Evolutionary conservation across 2,329 filamentous ascomycete genomes (phyloP).

Genomic region (Cryphonectria nitschkei): DNA sequence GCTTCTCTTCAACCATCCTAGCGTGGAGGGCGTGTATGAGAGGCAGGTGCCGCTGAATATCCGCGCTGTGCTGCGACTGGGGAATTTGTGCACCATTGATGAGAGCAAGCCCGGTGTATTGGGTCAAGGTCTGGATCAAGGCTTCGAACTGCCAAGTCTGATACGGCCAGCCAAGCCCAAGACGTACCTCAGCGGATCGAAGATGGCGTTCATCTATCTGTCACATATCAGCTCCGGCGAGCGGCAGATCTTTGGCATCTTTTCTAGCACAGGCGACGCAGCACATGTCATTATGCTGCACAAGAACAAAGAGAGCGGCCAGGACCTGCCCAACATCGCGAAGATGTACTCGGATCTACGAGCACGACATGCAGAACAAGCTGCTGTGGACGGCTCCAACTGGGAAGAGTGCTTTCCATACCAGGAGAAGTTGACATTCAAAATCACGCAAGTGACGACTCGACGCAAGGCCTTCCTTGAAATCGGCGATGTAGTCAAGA

Average conservation of each 20-base stretch:
- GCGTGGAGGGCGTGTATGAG: slow-evolving; percentile 97
- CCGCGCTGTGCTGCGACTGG: slow-evolving; percentile 84
- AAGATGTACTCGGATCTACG: slow-evolving; percentile 85
- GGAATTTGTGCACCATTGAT: slow-evolving; percentile 91
- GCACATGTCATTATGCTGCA: slow-evolving; percentile 90
- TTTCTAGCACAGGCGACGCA: slow-evolving; percentile 79
- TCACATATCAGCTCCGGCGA: slow-evolving; percentile 93
- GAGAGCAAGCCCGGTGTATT: slow-evolving; percentile 87
- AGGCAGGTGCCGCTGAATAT: slow-evolving; percentile 86
- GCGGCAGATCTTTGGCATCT: slow-evolving; percentile 88
- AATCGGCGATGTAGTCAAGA: slow-evolving; percentile 85
- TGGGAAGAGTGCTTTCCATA: slow-evolving; percentile 86
- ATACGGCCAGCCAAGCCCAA: slow-evolving; percentile 65
- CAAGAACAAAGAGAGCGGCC: slow-evolving; percentile 72
- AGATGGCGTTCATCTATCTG: slow-evolving; percentile 84
- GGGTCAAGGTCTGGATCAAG: slow-evolving; percentile 88
- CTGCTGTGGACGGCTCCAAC: slow-evolving; percentile 59
- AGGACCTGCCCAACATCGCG: slow-evolving; percentile 87
- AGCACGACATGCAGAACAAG: slow-evolving; percentile 65
- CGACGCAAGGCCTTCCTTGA: slow-evolving; percentile 87
- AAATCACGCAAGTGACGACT: slow-evolving; percentile 84
- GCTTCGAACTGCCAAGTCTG: slow-evolving; percentile 83
- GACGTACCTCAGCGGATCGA: slow-evolving; percentile 74
- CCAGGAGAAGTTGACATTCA: slow-evolving; percentile 84
- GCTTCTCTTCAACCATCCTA: slow-evolving; percentile 84